Evolutionary conservation across 2,329 filamentous ascomycete species (phyloP).

Genomic region (Blastomyces percursus): DNA sequence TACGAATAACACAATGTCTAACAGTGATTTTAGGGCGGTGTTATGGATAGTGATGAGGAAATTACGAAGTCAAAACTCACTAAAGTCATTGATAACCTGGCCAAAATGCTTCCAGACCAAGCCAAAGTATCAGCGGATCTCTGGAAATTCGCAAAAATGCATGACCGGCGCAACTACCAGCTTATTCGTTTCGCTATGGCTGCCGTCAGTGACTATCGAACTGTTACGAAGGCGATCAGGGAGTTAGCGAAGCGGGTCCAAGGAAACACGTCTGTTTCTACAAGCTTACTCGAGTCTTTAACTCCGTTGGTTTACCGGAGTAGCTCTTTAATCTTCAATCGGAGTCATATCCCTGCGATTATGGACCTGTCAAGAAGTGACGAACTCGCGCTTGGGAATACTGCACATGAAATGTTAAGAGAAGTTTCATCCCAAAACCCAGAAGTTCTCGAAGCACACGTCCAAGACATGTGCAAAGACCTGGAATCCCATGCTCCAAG

Average conservation of each 20-base stretch:
- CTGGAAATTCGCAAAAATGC: conserved; percentile 79
- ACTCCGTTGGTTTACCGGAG: conserved; percentile 73
- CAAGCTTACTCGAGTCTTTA: conserved; percentile 64
- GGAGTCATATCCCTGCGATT: conserved; percentile 82
- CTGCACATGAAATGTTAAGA: conserved; percentile 79
- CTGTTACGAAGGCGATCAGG: conserved; percentile 78
- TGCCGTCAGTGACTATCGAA: conserved; percentile 82
- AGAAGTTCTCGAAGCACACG: conserved; percentile 82
- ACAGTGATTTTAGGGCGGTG: conserved; percentile 48
- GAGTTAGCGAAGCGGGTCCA: conserved; percentile 77
- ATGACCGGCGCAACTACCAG: conserved; percentile 83
- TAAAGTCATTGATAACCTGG: conserved; percentile 60
- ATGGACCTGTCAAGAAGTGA: conserved; percentile 80
- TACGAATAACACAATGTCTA: neutral
- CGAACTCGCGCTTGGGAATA: conserved; percentile 61
- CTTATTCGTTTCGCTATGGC: conserved; percentile 77
- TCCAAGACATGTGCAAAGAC: conserved; percentile 80
- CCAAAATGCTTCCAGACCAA: conserved; percentile 65
- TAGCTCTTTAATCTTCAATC: conserved; percentile 80
- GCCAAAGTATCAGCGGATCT: conserved; percentile 63
- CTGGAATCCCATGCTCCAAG: conserved; percentile 71
- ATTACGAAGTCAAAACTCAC: conserved; percentile 59
- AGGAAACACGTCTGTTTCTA: conserved; percentile 43
- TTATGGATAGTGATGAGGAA: conserved; percentile 57
- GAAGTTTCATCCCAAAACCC: conserved; percentile 86